Evolutionary conservation across 2,329 filamentous ascomycete genomes (phyloP), one percentile per base, ranked within the genome.

Genomic region (Cytospora schulzeri): DNA sequence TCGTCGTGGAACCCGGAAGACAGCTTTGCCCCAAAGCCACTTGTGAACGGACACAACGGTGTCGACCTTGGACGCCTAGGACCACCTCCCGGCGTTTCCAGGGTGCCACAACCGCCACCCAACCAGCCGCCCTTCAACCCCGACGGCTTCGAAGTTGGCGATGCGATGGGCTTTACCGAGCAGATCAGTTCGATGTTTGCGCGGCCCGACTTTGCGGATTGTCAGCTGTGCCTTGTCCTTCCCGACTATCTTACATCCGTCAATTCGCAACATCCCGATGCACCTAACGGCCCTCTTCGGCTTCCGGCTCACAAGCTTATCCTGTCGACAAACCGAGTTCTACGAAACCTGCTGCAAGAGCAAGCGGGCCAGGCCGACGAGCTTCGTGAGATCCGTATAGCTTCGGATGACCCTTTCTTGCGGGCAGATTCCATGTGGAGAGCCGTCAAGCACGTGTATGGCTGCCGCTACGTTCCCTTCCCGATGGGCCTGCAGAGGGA

Each of bases 381-480:
- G 11, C 52, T 50, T 51, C 52, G 31, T 51, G 77, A 73, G 41
- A 73, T 85, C 38, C 71, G 80, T 3, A 73, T 88, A 22, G 78
- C 83, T 67, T 78, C 81, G 5, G 76, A 79, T 60, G 83, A 84
- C 71, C 77, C 79, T 35, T 86, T 83, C 75, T 73, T 87, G 31
- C 80, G 81, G 28, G 79, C 83, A 4, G 83, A 87, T 69, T 77
- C 83, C 1, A 87, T 87, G 71, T 83, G 81, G 74, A 80, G 80
- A 71, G 82, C 83, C 1, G 75, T 85, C n/a, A 84, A 87, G 70
- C 78, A 81, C 53, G 76, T 88, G 5, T 88, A 88, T 68, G 82
- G 85, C 33, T 77, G 80, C 62, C 81, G 83, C 0, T 70, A 71
- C 19, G 58, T 70, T 4, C 64, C 31, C 4, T 66, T 69, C 29